Conservation (phyloP, 108 stramenopile genomes). For the Conticribra weissflogii region DNA sequence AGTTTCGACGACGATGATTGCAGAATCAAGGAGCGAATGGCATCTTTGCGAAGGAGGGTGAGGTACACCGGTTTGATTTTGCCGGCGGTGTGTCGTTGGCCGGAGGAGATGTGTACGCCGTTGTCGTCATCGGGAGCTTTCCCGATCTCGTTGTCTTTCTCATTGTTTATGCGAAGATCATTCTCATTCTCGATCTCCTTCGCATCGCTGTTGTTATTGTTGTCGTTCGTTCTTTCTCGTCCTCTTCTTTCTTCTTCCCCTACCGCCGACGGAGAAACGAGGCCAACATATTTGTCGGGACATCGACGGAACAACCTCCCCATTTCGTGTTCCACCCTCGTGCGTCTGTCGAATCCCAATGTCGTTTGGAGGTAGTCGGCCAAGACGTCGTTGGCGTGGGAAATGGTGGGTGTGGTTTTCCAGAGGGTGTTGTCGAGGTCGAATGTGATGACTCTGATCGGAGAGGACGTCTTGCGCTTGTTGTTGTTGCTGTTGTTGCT, state of each 20-base stretch:
- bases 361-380: constrained; percentile 45
- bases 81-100: constrained; percentile 56
- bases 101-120: constrained; percentile 52
- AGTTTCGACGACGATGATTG: too few species aligned
- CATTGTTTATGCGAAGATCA: neutral
- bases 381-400: constrained; percentile 76
- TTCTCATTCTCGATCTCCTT: neutral
- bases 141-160: neutral
- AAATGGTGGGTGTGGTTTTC: constrained; percentile 74
- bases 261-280: neutral
- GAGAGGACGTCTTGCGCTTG: too few species aligned
- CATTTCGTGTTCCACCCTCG: constrained; percentile 73
- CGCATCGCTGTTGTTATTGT: neutral
- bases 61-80: constrained; percentile 67
- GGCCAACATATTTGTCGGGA: constrained; percentile 27
- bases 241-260: neutral
- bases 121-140: constrained; percentile 16
- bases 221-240: constrained; percentile 1
- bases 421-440: constrained; percentile 89
- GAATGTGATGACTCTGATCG: constrained; percentile 75
- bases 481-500: constrained; percentile 5
- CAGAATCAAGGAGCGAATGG: constrained; percentile 49
- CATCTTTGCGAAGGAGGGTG: constrained; percentile 79
- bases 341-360: constrained; percentile 43
- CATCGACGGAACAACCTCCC: constrained; percentile 56